A percentile compares a stretch with the other conserved stretches of the same genome.
phyloP scores from a whole-genome alignment of 2,329 filamentous ascomycete genomes.

The Pseudogymnoascus sp. region DNA sequence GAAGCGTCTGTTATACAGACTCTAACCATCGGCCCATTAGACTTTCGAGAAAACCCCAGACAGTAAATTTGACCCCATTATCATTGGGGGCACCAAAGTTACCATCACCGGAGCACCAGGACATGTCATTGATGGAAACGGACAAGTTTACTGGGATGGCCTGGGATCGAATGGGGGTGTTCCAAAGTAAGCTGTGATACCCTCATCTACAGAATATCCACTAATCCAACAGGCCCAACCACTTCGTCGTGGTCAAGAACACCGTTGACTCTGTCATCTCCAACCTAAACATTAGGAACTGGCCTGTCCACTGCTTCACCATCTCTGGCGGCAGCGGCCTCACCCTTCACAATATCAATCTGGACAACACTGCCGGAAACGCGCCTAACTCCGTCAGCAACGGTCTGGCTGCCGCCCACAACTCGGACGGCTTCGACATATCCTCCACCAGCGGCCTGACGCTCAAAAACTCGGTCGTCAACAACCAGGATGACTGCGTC shows the following conservation, averaged over 20 bases:
- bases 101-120: constrained; percentile 47
- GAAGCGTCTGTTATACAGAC: constrained; percentile 53
- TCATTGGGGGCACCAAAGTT: constrained; percentile 51
- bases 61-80: constrained; percentile 26
- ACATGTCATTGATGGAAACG: constrained; percentile 49
- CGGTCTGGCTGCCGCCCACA: constrained; percentile 33
- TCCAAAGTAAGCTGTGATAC: neutral
- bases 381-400: constrained; percentile 25
- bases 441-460: constrained; percentile 40
- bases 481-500: constrained; percentile 56
- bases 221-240: constrained; percentile 50
- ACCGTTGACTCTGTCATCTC: constrained; percentile 45
- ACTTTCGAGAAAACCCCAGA: constrained; percentile 25
- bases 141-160: constrained; percentile 55
- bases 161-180: constrained; percentile 51
- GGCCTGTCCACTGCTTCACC: constrained; percentile 47
- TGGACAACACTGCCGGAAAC: constrained; percentile 53
- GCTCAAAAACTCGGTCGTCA: constrained; percentile 45
- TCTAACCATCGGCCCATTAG: constrained; percentile 38
- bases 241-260: constrained; percentile 49
- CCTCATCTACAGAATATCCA: neutral
- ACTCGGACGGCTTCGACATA: constrained; percentile 51
- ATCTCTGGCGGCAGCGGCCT: constrained; percentile 39
- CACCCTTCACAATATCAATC: constrained; percentile 43
- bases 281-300: constrained; percentile 46